Base-by-base conservation (phyloP, 208 protist species). In the Crithidia thermophila region DNA sequence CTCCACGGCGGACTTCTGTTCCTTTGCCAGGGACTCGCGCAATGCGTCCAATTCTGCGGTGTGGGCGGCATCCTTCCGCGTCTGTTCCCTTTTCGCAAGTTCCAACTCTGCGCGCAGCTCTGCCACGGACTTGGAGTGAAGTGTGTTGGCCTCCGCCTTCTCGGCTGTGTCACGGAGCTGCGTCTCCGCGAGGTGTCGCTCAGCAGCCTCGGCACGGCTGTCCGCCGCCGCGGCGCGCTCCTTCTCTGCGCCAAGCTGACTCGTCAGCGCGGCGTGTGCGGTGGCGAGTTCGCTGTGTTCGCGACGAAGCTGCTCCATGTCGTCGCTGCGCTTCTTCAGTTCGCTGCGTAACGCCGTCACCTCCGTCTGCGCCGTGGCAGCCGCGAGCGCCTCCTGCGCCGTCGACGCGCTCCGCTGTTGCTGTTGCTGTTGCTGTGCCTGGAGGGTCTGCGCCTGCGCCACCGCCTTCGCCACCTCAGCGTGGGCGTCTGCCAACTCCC, bases 1-100 rank as follows among this genome's bases (percentile, higher is more conserved):
- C 9, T n/a, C 45, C 43, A 64, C 33, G 0, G 58, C 43, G 30
- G 58, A 33, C 45, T 55, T 36, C 16, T 33, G 31, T 14, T 66
- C 60, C 2, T 28, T 18, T 2, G 34, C 8, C 23, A 55, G 20
- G 1, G 49, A 50, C 16, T 47, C 61, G 28, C 50, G 47, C 36
- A n/a, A 1, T n/a, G 43, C 58, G 11, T 10, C 45, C 20, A 64
- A 13, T n/a, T 37, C 58, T 3, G 43, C 58, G 8, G 42, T 21
- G 11, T 20, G 1, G 21, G 25, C 9, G 11, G 3, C 20, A 3
- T 51, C 58, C 11, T 31, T n/a, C 16, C 33, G 5, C 7, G 58
- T 33, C 58, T 27, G 51, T 21, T 45, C 53, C 23, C 4, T 18
- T 9, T 47, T 39, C 2, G 43, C 10, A 18, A 43, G 28, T 3